phyloP scores from a whole-genome alignment of 371 early-diverging fungal genomes.

The Saksenaea oblongispora region DNA sequence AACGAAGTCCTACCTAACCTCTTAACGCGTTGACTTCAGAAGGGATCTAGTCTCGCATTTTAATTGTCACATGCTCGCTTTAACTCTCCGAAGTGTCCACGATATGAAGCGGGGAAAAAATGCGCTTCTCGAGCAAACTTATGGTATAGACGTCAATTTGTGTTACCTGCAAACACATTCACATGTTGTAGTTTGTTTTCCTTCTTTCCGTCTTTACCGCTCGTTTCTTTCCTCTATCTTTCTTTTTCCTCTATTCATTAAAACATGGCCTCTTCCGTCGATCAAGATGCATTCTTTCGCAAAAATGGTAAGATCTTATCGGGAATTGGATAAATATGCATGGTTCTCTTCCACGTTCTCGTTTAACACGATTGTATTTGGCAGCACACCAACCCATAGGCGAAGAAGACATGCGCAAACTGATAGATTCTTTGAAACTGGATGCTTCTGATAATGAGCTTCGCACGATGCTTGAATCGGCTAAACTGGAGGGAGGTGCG shows the following conservation, averaged over 20 bases:
- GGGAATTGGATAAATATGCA: background rate
- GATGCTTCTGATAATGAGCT: constrained; percentile 12
- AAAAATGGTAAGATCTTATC: background rate
- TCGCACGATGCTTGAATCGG: constrained; percentile 7
- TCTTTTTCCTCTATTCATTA: background rate
- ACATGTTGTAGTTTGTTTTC: constrained; percentile 1
- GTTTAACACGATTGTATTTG: background rate
- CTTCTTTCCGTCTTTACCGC: background rate
- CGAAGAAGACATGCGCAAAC: constrained; percentile 15
- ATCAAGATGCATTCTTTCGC: background rate
- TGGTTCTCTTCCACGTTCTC: background rate
- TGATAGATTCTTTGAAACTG: constrained; percentile 14
- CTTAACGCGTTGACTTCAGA: no score
- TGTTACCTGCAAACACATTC: background rate
- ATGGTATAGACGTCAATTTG: constrained; percentile 8
- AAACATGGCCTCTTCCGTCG: background rate
- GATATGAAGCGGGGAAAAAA: no score
- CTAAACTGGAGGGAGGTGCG: constrained; percentile 7
- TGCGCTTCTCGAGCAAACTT: background rate
- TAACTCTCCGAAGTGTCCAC: no score
- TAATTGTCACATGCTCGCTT: constrained; percentile 1
- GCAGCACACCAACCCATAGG: constrained; percentile 8
- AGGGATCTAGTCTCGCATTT: background rate
- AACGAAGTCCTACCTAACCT: background rate
- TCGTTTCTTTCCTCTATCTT: background rate